A percentile compares a stretch with the other conserved stretches of the same genome.
Evolutionary conservation across 495 filamentous ascomycete genomes (phyloP).

Genomic region (Penicillium cinerascens): DNA sequence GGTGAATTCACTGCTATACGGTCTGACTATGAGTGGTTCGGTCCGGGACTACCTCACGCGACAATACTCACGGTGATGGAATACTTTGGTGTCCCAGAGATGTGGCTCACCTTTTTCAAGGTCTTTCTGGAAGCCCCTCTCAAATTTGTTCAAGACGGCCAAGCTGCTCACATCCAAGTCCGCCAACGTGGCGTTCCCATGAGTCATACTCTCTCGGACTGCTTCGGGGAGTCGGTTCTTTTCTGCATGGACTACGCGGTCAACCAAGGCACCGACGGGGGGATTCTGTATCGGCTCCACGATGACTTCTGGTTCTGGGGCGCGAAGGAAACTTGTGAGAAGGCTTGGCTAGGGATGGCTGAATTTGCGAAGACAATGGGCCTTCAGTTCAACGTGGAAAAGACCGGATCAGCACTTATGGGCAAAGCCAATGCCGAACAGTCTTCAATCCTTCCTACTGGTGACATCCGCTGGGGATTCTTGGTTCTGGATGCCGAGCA

Average conservation of each 20-base stretch:
- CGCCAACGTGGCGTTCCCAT: slow-evolving; percentile 58
- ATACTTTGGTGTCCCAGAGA: slow-evolving; percentile 58
- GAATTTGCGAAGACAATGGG: slow-evolving; percentile 54
- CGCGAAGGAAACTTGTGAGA: slow-evolving; percentile 48
- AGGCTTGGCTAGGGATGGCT: slow-evolving; percentile 57
- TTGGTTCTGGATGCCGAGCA: slow-evolving; percentile 52
- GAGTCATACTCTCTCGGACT: slow-evolving; percentile 55
- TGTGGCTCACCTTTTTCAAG: slow-evolving; percentile 60
- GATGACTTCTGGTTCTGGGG: slow-evolving; percentile 73
- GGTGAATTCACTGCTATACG: slow-evolving; percentile 58
- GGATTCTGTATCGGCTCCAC: slow-evolving; percentile 58
- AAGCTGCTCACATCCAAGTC: slow-evolving; percentile 32
- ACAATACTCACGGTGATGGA: slow-evolving; percentile 53
- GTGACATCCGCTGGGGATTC: slow-evolving; percentile 66
- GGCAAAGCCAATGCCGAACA: background rate
- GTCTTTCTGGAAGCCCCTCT: slow-evolving; percentile 58
- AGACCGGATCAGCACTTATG: slow-evolving; percentile 55
- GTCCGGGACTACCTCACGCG: slow-evolving; percentile 57
- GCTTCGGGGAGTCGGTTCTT: slow-evolving; percentile 58
- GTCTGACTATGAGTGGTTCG: slow-evolving; percentile 61
- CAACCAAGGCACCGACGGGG: slow-evolving; percentile 53
- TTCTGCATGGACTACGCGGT: slow-evolving; percentile 66
- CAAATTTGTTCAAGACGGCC: slow-evolving; percentile 54
- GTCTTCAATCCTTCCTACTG: slow-evolving; percentile 37
- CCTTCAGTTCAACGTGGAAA: slow-evolving; percentile 53